A percentile compares a stretch with the other conserved stretches of the same genome.
Evolutionary conservation across 495 filamentous ascomycete species (phyloP).

Genomic region (Neurospora sp.): DNA sequence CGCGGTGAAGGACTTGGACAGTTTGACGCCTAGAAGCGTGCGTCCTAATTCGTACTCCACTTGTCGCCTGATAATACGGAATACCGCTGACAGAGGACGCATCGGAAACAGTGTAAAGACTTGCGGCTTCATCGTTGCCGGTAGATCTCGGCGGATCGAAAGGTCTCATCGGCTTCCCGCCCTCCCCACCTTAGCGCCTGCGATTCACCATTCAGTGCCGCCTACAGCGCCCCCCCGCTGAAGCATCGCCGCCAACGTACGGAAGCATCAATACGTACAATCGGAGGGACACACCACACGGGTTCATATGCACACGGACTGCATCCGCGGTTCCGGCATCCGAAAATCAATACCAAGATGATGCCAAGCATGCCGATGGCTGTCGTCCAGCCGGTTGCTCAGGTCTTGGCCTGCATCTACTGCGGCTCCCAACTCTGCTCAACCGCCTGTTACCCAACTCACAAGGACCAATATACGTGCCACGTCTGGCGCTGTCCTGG

Average conservation of each 20-base stretch:
- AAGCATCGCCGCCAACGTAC: neutral
- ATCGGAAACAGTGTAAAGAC: neutral
- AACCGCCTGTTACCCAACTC: neutral
- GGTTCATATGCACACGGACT: neutral
- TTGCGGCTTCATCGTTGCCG: neutral
- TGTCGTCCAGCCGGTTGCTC: neutral
- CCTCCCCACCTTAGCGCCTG: neutral
- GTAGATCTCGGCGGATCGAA: neutral
- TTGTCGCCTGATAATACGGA: neutral
- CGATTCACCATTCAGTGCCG: neutral
- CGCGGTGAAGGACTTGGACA: neutral
- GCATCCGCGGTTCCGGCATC: neutral
- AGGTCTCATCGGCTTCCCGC: neutral
- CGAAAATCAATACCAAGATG: neutral
- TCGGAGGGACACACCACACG: neutral
- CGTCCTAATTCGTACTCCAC: neutral
- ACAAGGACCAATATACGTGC: neutral
- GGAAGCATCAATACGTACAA: neutral
- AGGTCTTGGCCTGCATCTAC: neutral
- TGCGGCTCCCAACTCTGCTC: neutral
- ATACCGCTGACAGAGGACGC: neutral
- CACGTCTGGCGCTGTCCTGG: neutral
- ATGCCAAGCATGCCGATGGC: neutral
- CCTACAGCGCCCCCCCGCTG: neutral
- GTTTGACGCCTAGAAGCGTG: neutral